phyloP scores from a whole-genome alignment of 345 rosid genomes.

The Ailanthus altissimus region DNA sequence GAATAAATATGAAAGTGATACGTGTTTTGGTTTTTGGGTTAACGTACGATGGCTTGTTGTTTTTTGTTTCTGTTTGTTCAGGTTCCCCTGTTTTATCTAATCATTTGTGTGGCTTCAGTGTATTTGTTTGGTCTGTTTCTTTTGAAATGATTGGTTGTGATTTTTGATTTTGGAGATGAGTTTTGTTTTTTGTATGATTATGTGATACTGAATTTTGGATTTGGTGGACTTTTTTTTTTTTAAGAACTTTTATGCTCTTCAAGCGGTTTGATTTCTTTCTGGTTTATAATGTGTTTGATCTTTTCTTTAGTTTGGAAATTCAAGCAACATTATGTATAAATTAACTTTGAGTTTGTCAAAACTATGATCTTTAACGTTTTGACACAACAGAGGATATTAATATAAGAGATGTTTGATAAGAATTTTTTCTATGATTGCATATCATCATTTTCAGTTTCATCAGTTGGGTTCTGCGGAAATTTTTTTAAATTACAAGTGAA shows the following conservation, averaged over 20 bases:
- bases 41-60: background rate
- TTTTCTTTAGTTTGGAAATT: background rate
- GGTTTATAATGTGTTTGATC: background rate
- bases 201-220: background rate
- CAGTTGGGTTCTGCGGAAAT: background rate
- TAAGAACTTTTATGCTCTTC: background rate
- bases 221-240: background rate
- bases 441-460: background rate
- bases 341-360: background rate
- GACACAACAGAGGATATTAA: background rate
- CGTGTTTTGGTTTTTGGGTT: background rate
- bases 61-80: background rate
- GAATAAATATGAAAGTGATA: background rate
- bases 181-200: background rate
- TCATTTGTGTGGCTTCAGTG: background rate
- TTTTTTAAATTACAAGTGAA: background rate
- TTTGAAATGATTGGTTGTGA: background rate
- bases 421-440: background rate
- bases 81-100: background rate
- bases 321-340: background rate
- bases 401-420: background rate
- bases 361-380: background rate
- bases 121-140: background rate
- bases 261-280: background rate
- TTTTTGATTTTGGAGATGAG: constrained; percentile 4